Percentiles rank a stretch among this genome's conserved stretches.
Evolutionary conservation across 345 rosid genomes (phyloP).

Genomic region (Euclidium syriacum): DNA sequence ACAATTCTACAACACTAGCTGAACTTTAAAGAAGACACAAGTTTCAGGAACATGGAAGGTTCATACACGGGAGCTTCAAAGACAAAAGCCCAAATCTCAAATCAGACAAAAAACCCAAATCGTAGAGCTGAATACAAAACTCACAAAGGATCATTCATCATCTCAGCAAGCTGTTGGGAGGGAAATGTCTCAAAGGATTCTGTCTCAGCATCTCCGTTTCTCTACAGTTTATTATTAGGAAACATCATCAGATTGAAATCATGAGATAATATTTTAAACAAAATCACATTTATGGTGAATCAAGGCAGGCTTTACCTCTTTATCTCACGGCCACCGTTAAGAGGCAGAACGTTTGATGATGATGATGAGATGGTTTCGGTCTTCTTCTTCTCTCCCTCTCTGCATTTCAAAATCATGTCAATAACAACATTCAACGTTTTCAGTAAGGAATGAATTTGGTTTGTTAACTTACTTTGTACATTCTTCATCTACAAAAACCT

Average conservation of each 20-base stretch:
- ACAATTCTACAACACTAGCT: no score
- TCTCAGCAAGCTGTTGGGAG: constrained; percentile 62
- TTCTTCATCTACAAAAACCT: constrained; percentile 82
- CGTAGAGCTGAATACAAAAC: not conserved
- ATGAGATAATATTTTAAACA: not conserved
- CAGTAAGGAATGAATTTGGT: not conserved
- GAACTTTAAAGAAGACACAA: no score
- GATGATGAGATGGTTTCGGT: constrained; percentile 26
- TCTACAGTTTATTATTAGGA: constrained; percentile 30
- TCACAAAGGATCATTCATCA: constrained; percentile 24
- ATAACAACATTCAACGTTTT: not conserved
- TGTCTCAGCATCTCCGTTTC: constrained; percentile 73
- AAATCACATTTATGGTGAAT: not conserved
- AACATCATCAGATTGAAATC: not conserved
- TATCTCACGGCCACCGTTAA: constrained; percentile 30
- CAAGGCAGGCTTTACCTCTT: constrained; percentile 15
- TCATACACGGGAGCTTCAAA: constrained; percentile 23
- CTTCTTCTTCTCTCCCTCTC: constrained; percentile 7
- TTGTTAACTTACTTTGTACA: constrained; percentile 49
- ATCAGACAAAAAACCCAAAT: no score
- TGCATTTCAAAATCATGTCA: constrained; percentile 4
- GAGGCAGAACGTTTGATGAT: constrained; percentile 11
- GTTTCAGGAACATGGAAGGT: not conserved
- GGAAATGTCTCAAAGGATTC: constrained; percentile 82
- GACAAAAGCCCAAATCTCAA: constrained; percentile 41